A percentile compares a stretch with the other conserved stretches of the same genome.
Evolutionary conservation across 1,284 basidiomycete species (phyloP).

Genomic region (Ganoderma resinaceum): DNA sequence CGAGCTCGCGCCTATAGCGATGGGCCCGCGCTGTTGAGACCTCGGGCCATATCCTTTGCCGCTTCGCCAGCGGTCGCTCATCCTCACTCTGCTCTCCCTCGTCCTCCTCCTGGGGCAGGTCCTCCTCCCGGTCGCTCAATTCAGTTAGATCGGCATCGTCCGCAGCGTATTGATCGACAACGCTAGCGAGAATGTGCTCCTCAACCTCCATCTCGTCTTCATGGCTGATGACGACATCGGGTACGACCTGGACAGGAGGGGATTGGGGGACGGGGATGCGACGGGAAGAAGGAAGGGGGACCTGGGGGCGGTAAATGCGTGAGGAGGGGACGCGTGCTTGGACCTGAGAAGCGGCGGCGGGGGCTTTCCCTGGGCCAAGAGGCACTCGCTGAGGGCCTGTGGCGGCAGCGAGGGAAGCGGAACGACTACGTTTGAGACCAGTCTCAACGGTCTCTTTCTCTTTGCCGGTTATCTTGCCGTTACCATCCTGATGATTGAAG

Average conservation of each 20-base stretch:
- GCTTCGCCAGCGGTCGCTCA: slow-evolving; percentile 46
- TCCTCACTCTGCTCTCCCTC: slow-evolving; percentile 61
- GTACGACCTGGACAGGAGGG: slow-evolving; percentile 43
- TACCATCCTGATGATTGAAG: slow-evolving; percentile 22
- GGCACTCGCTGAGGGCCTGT: slow-evolving; percentile 70
- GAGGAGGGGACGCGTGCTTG: slow-evolving; percentile 47
- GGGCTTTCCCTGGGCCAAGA: slow-evolving; percentile 60
- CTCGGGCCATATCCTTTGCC: slow-evolving; percentile 72
- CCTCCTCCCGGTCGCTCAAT: slow-evolving; percentile 29
- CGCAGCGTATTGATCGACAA: slow-evolving; percentile 24
- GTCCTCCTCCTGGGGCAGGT: slow-evolving; percentile 51
- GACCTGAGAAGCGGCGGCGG: slow-evolving; percentile 43
- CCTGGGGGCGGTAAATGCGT: slow-evolving; percentile 35
- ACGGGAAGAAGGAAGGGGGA: slow-evolving; percentile 37
- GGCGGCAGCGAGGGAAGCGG: slow-evolving; percentile 63
- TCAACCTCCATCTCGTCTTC: slow-evolving; percentile 71
- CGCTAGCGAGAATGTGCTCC: slow-evolving; percentile 37
- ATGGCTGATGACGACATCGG: slow-evolving; percentile 41
- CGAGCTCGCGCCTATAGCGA: slow-evolving; percentile 64
- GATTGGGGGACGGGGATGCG: slow-evolving; percentile 47
- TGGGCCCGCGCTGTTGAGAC: slow-evolving; percentile 64
- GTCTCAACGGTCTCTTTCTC: slow-evolving; percentile 61
- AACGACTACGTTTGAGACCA: slow-evolving; percentile 67
- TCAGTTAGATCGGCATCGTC: slow-evolving; percentile 31
- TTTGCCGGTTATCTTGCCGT: slow-evolving; percentile 47